phyloP scores from a whole-genome alignment of 352 stramenopile genomes.

The Phytophthora constricta region DNA sequence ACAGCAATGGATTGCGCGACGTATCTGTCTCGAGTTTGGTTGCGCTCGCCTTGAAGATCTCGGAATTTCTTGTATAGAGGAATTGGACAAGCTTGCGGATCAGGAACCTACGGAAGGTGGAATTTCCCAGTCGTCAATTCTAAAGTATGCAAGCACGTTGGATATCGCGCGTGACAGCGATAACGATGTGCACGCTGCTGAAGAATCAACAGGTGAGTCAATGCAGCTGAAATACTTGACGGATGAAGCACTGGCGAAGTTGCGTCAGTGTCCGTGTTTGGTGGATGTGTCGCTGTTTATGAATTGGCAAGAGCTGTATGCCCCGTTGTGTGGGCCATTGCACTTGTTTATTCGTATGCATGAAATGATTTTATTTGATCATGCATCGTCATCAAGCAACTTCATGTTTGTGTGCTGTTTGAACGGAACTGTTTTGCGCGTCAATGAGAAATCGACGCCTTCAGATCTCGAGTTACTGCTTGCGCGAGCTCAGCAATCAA shows the following conservation, averaged over 20 bases:
- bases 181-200: constrained; percentile 2
- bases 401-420: constrained; percentile 72
- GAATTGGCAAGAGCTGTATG: constrained; percentile 67
- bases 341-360: constrained; percentile 76
- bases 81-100: constrained; percentile 32
- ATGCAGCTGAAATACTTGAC: constrained; percentile 40
- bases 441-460: constrained; percentile 63
- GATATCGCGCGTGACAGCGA: constrained; percentile 21
- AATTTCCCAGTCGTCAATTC: constrained; percentile 17
- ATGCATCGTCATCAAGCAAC: constrained; percentile 52
- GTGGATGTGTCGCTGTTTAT: constrained; percentile 65
- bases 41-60: constrained; percentile 23
- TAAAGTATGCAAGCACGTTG: constrained; percentile 52
- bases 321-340: constrained; percentile 62
- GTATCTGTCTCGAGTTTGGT: constrained; percentile 36
- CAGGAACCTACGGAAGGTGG: constrained; percentile 8
- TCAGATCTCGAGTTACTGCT: constrained; percentile 55
- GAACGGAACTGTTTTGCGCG: constrained; percentile 62
- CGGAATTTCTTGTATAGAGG: constrained; percentile 28
- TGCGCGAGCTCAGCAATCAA: constrained; percentile 27
- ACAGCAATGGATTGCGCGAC: constrained; percentile 39
- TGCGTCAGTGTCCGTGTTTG: constrained; percentile 67
- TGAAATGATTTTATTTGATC: constrained; percentile 86
- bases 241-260: constrained; percentile 49
- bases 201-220: constrained; percentile 55